Evolutionary conservation across 176 grass and related monocot genomes (phyloP), one percentile per base, ranked within the genome.

Genomic region (Neostapfia colusana): DNA sequence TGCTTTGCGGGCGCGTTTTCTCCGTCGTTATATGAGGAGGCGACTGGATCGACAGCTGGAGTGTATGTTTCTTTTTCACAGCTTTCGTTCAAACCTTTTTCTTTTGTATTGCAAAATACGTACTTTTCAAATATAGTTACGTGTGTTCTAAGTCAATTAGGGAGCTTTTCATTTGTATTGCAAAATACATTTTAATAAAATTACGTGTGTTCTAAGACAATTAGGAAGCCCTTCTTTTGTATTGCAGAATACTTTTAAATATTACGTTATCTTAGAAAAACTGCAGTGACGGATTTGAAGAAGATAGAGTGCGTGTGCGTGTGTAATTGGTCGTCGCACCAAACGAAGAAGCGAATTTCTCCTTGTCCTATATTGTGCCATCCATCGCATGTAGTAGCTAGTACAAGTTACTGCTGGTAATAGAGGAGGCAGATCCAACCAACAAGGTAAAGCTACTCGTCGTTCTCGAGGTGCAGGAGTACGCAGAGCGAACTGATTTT

Each of bases 1-100:
- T 31, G 56, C 8, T 70, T 61, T n/a, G 55, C 38, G 55, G 55
- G 16, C 69, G 68, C 39, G 45, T 74, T 51, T 74, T 60, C 39
- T 61, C 16, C 21, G 1, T 17, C 34, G 53, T 81, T 69, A 20
- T 13, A n/a, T n/a, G 65, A 84, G 62, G 70, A 58, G n/a, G 55
- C 54, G 7, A 40, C 38, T 59, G 65, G 65, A 59, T n/a, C n/a
- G n/a, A n/a, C 65, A 37, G 45, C 20, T 54, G 51, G 51, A 54
- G 20, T 54, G 51, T 54, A 25, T 14, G 49, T 39, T 38, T 42
- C 35, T 4, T 16, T 15, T 15, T 0, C 17, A n/a, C n/a, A 41
- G 5, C 12, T 12, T 20, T 11, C 7, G 10, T 28, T 17, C 17
- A 3, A 1, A 18, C 17, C 2, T 13, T 11, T 11, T 31, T 5